Conservation (phyloP, 225 moss, liverwort and hornwort genomes). For the Climacium dendroides region DNA sequence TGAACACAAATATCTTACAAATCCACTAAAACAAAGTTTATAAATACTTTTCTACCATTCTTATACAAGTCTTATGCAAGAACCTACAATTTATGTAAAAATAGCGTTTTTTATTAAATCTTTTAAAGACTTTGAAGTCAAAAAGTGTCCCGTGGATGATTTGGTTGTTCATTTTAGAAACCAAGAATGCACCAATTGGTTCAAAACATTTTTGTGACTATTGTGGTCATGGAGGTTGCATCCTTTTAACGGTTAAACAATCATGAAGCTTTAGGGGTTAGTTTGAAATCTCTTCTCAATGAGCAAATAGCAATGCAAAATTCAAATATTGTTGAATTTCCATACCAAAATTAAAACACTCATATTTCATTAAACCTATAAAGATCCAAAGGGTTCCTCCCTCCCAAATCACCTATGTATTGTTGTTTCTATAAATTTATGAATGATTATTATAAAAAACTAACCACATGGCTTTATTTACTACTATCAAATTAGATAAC, state of each 20-base stretch:
- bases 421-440: not conserved
- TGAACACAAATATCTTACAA: not conserved
- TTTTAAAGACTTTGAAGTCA: no score
- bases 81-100: no score
- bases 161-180: no score
- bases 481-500: not conserved
- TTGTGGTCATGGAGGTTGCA: no score
- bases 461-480: not conserved
- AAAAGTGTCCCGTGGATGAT: no score
- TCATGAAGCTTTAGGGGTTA: fast-evolving
- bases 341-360: not conserved
- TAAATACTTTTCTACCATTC: not conserved
- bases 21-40: not conserved
- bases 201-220: no score
- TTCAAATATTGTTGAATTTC: not conserved
- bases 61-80: not conserved
- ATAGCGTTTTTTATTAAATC: no score
- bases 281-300: not conserved
- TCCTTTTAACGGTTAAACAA: no score
- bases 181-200: no score
- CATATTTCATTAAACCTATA: fast-evolving
- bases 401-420: not conserved
- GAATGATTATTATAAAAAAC: not conserved
- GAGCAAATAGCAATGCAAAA: not conserved
- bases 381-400: fast-evolving